Evolutionary conservation across 768 basidiomycete genomes (phyloP), one percentile per base, ranked within the genome.

Genomic region (Calocera cornea): DNA sequence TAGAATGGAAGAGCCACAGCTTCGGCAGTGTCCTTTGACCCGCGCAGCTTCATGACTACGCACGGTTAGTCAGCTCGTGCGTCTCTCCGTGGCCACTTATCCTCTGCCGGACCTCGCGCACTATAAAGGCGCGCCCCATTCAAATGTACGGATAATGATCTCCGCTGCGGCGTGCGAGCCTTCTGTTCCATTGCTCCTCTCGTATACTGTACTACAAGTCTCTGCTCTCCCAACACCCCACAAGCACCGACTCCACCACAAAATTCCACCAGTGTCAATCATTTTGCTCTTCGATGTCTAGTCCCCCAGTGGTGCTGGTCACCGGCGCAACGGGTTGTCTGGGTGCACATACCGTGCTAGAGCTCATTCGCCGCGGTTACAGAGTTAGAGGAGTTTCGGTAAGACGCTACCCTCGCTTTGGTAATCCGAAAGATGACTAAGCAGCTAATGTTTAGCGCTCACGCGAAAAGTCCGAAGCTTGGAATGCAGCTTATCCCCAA

Each of bases 401-500:
- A 33, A 27, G 54, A 27, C 14, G 54, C 14, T 60, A 29, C n/a
- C 54, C 31, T 33, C 22, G 24, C 11, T 33, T n/a, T 19, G 24
- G 54, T 22, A 10, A 60, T 29, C 27, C 2, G 27, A 27, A 27
- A 2, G 27, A 27, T 60, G 54, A 60, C 54, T 60, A 60, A 60
- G 24, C 54, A 31, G 31, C 5, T 10, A 60, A 60, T 60, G 31
- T 60, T 29, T 60, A 60, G 54, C 54, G 54, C 31, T 60, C 54
- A 33, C 24, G 54, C 27, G 54, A 60, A 33, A 60, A 60, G 54
- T 60, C 54, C 54, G 54, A 60, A 60, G 54, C 24, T 29, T 60
- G 54, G 54, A 60, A 33, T 33, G 54, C 54, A 2, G 10, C 10
- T 5, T 60, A 60, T 33, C 54, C 54, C 14, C 54, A 60, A 33